Percentiles rank a stretch among this genome's conserved stretches.
phyloP scores from a whole-genome alignment of 1,284 basidiomycete genomes.

The Phellinidium pouzarii region DNA sequence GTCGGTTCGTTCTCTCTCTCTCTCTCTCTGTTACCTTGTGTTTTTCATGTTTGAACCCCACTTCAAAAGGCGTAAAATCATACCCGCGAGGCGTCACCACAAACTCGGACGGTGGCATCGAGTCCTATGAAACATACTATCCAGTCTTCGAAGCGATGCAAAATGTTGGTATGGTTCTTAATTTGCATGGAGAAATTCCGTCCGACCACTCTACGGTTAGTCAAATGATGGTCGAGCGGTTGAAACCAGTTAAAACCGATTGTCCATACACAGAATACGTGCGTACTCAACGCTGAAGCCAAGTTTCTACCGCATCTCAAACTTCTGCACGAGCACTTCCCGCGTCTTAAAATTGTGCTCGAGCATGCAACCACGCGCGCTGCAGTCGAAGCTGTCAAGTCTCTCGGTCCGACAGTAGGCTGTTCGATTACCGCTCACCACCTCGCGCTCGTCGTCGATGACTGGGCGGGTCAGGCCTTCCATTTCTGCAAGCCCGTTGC shows the following conservation, averaged over 20 bases:
- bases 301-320: slow-evolving; percentile 86
- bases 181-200: slow-evolving; percentile 96
- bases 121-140: slow-evolving; percentile 94
- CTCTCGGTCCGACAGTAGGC: slow-evolving; percentile 82
- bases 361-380: slow-evolving; percentile 98
- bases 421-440: slow-evolving; percentile 99
- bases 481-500: slow-evolving; percentile 99
- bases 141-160: slow-evolving; percentile 95
- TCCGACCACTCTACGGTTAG: slow-evolving; percentile 76
- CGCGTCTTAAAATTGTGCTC: slow-evolving; percentile 91
- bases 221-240: slow-evolving; percentile 17
- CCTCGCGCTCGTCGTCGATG: slow-evolving; percentile 89
- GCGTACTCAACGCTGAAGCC: slow-evolving; percentile 91
- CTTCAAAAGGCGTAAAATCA: slow-evolving; percentile 78
- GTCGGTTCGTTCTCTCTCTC: slow-evolving; percentile 42
- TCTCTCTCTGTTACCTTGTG: slow-evolving; percentile 11
- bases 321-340: slow-evolving; percentile 81
- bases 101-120: slow-evolving; percentile 94
- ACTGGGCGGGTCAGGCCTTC: slow-evolving; percentile 95
- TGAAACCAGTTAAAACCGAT: slow-evolving; percentile 10
- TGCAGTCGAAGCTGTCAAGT: slow-evolving; percentile 87
- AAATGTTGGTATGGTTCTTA: slow-evolving; percentile 88
- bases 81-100: slow-evolving; percentile 98
- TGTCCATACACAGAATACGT: slow-evolving; percentile 62
- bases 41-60: slow-evolving; percentile 7